phyloP scores from a whole-genome alignment of 768 basidiomycete genomes.

The Terana coerulea region DNA sequence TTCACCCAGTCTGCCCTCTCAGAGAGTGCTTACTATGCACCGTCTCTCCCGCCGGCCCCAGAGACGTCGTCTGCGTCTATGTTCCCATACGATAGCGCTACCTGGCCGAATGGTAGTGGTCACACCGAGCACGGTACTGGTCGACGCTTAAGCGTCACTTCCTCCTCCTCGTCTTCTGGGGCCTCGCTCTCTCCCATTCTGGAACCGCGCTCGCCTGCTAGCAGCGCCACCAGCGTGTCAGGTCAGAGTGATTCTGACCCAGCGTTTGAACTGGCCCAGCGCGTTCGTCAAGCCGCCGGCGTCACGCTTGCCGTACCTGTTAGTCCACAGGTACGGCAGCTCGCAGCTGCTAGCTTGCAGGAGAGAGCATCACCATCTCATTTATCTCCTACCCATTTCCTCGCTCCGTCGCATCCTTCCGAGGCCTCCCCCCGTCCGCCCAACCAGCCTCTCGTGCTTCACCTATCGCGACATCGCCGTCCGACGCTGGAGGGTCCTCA shows the following conservation, averaged over 20 bases:
- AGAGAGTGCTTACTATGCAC: constrained; percentile 13
- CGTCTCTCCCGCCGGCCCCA: background rate
- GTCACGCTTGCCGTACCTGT: constrained; percentile 37
- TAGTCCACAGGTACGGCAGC: constrained; percentile 30
- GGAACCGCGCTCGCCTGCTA: constrained; percentile 33
- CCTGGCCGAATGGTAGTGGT: constrained; percentile 13
- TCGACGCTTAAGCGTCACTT: constrained; percentile 51
- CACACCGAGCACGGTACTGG: constrained; percentile 19
- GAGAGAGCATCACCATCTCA: constrained; percentile 38
- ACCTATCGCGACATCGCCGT: constrained; percentile 16
- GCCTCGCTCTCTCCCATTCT: constrained; percentile 49
- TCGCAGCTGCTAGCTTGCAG: constrained; percentile 25
- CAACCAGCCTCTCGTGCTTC: constrained; percentile 20
- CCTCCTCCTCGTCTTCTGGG: constrained; percentile 52
- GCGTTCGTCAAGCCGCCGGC: constrained; percentile 34
- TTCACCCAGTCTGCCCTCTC: constrained; percentile 21
- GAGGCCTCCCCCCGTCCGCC: constrained; percentile 40
- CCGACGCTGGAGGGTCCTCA: constrained; percentile 4
- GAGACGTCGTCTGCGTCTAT: constrained; percentile 13
- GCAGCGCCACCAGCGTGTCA: constrained; percentile 21
- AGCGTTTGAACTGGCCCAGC: constrained; percentile 33
- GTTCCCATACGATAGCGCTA: constrained; percentile 14
- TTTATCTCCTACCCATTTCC: constrained; percentile 47
- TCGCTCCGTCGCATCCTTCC: constrained; percentile 14
- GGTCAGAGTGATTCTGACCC: constrained; percentile 23